These are phyloP conservation scores for Ramularia collo-cygni DNA, from an alignment of 2,329 filamentous ascomycete genomes.

Conservation along the genomic window DNA sequence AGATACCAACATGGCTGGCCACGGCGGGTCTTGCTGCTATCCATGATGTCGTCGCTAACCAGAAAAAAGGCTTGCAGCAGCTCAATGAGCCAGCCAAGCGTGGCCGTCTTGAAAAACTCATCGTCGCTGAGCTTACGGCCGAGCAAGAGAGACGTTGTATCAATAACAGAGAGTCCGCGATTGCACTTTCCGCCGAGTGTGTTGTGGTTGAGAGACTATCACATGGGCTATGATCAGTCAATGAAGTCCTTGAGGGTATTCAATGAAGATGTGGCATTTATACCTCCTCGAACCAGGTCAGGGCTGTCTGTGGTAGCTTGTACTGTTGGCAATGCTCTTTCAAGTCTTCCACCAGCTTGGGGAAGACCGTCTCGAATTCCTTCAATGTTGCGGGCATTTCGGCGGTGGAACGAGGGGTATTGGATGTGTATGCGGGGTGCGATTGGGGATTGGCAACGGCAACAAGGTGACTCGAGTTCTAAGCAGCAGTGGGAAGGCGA, in stretches of 20 bases:
- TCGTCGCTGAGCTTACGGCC: constrained; percentile 64
- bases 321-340: constrained; percentile 72
- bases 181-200: constrained; percentile 95
- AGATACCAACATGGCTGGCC: constrained; percentile 96
- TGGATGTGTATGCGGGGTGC: background rate
- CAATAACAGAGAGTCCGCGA: constrained; percentile 94
- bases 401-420: constrained; percentile 8
- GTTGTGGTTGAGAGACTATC: constrained; percentile 75
- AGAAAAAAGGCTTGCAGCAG: constrained; percentile 98
- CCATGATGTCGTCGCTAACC: constrained; percentile 98
- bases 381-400: constrained; percentile 66
- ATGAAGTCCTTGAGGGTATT: constrained; percentile 1
- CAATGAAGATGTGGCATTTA: constrained; percentile 13
- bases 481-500: too few relatives aligned
- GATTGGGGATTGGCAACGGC: too few relatives aligned
- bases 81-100: constrained; percentile 96
- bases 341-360: constrained; percentile 75
- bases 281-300: constrained; percentile 83
- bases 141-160: constrained; percentile 77
- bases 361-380: constrained; percentile 87
- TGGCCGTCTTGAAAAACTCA: constrained; percentile 81
- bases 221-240: constrained; percentile 17
- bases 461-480: too few relatives aligned
- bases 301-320: constrained; percentile 71
- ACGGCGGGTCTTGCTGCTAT: constrained; percentile 86